Percentiles rank a stretch among this genome's conserved stretches.
phyloP scores from a whole-genome alignment of 345 rosid genomes.

The Aquilaria yunnanensis region DNA sequence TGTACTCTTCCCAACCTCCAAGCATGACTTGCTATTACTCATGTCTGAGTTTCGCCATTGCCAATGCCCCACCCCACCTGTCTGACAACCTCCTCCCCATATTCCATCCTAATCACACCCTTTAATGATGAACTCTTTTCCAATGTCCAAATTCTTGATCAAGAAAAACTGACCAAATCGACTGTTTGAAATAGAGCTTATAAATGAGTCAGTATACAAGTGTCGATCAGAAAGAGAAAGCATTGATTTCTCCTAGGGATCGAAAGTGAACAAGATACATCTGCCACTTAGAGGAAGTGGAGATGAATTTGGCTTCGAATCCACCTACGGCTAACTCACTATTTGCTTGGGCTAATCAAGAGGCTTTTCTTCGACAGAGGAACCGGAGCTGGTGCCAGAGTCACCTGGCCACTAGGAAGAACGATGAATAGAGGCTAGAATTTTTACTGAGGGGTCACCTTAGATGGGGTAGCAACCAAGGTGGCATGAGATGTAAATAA shows the following conservation, averaged over 20 bases:
- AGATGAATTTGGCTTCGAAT: constrained; percentile 12
- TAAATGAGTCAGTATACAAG: constrained; percentile 11
- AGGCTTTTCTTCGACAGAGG: neutral
- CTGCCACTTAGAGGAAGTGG: constrained; percentile 11
- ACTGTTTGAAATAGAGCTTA: constrained; percentile 27
- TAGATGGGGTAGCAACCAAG: too few species aligned
- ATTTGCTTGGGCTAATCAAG: neutral
- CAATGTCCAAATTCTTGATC: constrained; percentile 84
- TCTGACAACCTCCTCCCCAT: constrained; percentile 92
- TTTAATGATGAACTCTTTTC: constrained; percentile 77
- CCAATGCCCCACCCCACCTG: constrained; percentile 26
- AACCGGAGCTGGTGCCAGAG: neutral
- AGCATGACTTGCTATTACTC: too few species aligned
- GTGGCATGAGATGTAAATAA: too few species aligned
- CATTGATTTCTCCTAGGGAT: constrained; percentile 66
- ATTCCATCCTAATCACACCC: constrained; percentile 67
- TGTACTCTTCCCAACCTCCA: too few species aligned
- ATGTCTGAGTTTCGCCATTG: too few species aligned
- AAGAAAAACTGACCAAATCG: constrained; percentile 62
- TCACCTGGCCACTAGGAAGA: neutral
- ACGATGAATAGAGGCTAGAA: too few species aligned
- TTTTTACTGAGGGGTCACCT: too few species aligned
- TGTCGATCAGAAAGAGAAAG: constrained; percentile 29
- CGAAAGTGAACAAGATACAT: constrained; percentile 45
- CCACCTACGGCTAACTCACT: neutral